Conservation (phyloP, 495 filamentous ascomycete genomes). For the Penicillium manginii region DNA sequence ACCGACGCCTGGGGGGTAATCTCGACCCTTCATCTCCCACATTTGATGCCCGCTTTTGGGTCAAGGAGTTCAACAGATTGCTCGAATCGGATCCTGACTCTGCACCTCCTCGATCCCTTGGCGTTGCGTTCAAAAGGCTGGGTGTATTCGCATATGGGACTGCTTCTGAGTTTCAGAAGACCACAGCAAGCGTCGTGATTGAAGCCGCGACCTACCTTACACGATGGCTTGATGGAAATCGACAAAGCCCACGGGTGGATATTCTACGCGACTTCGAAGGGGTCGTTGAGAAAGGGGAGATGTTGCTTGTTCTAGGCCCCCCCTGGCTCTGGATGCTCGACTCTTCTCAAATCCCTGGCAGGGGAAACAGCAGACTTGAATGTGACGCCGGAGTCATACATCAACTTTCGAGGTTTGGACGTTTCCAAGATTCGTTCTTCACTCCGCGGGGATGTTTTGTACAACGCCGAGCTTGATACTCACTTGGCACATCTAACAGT, state of each 20-base stretch:
- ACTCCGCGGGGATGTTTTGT: slow-evolving; percentile 73
- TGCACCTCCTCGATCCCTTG: slow-evolving; percentile 7
- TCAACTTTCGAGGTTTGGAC: slow-evolving; percentile 36
- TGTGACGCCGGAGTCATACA: slow-evolving; percentile 57
- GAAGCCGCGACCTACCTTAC: slow-evolving; percentile 3
- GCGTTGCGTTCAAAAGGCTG: slow-evolving; percentile 4
- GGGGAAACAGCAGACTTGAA: slow-evolving; percentile 68
- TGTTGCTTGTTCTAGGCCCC: slow-evolving; percentile 72
- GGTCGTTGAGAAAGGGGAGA: slow-evolving; percentile 54
- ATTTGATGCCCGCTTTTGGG: slow-evolving; percentile 5
- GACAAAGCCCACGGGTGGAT: background rate
- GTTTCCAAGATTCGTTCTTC: slow-evolving; percentile 2
- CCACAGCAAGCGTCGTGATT: slow-evolving; percentile 4
- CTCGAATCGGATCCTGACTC: background rate
- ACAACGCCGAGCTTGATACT: slow-evolving; percentile 70
- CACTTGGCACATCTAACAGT: slow-evolving; percentile 75
- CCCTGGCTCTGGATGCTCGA: slow-evolving; percentile 70
- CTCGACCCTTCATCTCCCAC: slow-evolving; percentile 3
- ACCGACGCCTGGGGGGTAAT: slow-evolving; percentile 1
- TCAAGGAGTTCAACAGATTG: slow-evolving; percentile 4
- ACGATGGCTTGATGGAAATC: slow-evolving; percentile 3
- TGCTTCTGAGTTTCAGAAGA: slow-evolving; percentile 3
- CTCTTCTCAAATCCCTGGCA: slow-evolving; percentile 71
- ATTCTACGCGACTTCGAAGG: background rate
- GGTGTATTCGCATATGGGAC: slow-evolving; percentile 4